phyloP scores from a whole-genome alignment of 768 basidiomycete genomes.

The Myochromella boudieri region DNA sequence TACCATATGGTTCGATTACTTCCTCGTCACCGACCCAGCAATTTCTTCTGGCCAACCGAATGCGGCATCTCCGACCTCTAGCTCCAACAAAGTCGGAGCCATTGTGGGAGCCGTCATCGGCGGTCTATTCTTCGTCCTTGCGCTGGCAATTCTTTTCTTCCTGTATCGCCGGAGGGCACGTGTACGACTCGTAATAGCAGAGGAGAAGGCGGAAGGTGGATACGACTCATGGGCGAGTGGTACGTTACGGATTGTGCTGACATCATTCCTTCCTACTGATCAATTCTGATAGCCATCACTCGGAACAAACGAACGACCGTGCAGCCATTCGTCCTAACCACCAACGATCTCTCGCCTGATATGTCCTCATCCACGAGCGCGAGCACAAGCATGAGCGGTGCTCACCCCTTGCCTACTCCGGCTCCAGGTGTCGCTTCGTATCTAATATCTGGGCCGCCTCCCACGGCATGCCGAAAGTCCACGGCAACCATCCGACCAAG shows the following conservation, averaged over 20 bases:
- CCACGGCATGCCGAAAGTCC: constrained; percentile 10
- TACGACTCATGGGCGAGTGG: neutral
- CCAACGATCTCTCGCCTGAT: neutral
- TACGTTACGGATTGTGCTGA: neutral
- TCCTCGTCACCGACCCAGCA: constrained; percentile 27
- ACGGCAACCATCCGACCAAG: neutral
- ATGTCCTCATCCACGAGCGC: neutral
- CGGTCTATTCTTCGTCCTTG: constrained; percentile 21
- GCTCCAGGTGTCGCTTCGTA: no score
- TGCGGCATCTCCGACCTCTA: constrained; percentile 10
- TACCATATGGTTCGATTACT: constrained; percentile 44
- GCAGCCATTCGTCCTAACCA: constrained; percentile 12
- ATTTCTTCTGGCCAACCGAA: constrained; percentile 11
- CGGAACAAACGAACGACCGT: constrained; percentile 1
- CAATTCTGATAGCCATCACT: neutral
- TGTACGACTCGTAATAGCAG: neutral
- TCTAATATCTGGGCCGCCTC: constrained; percentile 3
- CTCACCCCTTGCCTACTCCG: neutral
- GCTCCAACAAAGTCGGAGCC: constrained; percentile 16
- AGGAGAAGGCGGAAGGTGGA: neutral
- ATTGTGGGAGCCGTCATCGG: constrained; percentile 32
- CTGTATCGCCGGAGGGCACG: constrained; percentile 21
- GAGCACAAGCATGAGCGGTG: constrained; percentile 5
- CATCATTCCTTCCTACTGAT: neutral
- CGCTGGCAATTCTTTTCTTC: constrained; percentile 16